Evolutionary conservation across 805 yeast genomes (phyloP).

Genomic region (Barnettozyma botsteinii): DNA sequence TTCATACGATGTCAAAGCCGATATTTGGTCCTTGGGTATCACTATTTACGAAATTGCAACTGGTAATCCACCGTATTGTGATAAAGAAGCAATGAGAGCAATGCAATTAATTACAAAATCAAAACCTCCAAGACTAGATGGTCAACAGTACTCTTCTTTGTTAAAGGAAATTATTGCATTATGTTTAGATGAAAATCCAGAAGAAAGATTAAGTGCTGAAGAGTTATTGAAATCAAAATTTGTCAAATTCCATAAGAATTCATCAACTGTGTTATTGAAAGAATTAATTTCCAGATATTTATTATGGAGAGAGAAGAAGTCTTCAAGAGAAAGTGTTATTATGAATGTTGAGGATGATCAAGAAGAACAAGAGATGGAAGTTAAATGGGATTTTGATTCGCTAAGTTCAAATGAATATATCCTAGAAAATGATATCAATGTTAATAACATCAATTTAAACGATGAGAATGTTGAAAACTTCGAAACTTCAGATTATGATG

Average conservation of each 20-base stretch:
- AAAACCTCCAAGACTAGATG: constrained; percentile 93
- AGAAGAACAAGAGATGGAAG: constrained; percentile 36
- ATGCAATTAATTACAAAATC: constrained; percentile 90
- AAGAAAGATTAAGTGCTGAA: constrained; percentile 82
- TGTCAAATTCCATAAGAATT: constrained; percentile 53
- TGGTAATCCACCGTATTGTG: constrained; percentile 96
- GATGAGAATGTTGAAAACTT: constrained; percentile 19
- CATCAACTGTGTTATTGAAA: constrained; percentile 55
- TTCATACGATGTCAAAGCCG: constrained; percentile 84
- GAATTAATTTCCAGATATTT: constrained; percentile 73
- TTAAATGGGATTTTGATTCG: constrained; percentile 90
- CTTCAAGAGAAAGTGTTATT: constrained; percentile 45
- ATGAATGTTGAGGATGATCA: constrained; percentile 38
- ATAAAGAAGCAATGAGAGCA: constrained; percentile 90
- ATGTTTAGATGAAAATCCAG: constrained; percentile 91
- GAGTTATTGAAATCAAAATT: constrained; percentile 73
- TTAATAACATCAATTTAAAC: constrained; percentile 29
- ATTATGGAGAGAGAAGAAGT: constrained; percentile 66
- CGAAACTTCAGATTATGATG: constrained; percentile 22
- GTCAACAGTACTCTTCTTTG: constrained; percentile 67
- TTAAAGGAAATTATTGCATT: constrained; percentile 86
- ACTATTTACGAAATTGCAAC: constrained; percentile 93
- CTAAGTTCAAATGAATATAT: constrained; percentile 68
- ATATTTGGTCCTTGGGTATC: constrained; percentile 95
- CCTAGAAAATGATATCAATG: constrained; percentile 59